Percentiles rank a stretch among this genome's conserved stretches.
These are phyloP conservation scores for Phytophthora sp. DNA, from an alignment of 352 stramenopile genomes.

Conservation along the genomic window DNA sequence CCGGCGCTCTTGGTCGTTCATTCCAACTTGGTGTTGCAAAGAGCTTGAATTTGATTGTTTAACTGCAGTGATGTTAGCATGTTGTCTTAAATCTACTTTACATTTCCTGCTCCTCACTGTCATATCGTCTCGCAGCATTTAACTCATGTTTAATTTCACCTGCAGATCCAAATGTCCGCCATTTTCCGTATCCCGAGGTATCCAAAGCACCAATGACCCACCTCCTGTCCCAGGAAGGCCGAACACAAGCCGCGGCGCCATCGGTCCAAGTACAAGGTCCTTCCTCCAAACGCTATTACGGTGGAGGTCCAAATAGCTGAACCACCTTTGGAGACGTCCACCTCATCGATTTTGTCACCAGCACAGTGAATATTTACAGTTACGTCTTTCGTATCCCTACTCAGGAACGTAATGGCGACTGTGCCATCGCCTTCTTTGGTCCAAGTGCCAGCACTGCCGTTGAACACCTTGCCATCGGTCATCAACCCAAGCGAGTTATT, in stretches of 20 bases:
- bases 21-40: too few species aligned
- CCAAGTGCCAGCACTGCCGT: conserved; percentile 27
- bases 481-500: conserved; percentile 36
- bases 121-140: too few species aligned
- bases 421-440: conserved; percentile 25
- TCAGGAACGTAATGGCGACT: conserved; percentile 24
- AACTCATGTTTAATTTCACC: conserved; percentile 11
- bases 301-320: conserved; percentile 23
- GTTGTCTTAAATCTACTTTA: too few species aligned
- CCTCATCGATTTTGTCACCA: conserved; percentile 23
- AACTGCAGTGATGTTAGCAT: too few species aligned
- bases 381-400: conserved; percentile 28
- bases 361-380: conserved; percentile 36
- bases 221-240: conserved; percentile 36
- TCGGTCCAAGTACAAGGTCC: conserved; percentile 26
- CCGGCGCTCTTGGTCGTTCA: too few species aligned
- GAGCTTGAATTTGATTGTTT: too few species aligned
- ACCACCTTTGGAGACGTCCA: conserved; percentile 13
- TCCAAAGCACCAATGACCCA: conserved; percentile 32
- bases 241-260: conserved; percentile 24
- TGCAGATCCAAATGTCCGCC: conserved; percentile 12
- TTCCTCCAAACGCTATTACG: conserved; percentile 21
- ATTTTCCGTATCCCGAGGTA: conserved; percentile 9
- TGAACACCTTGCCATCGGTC: conserved; percentile 39
- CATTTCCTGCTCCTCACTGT: too few species aligned